Percentiles rank a stretch among this genome's conserved stretches.
These are phyloP conservation scores for Raphanus sativus DNA, from an alignment of 345 rosid species.

Conservation along the genomic window DNA sequence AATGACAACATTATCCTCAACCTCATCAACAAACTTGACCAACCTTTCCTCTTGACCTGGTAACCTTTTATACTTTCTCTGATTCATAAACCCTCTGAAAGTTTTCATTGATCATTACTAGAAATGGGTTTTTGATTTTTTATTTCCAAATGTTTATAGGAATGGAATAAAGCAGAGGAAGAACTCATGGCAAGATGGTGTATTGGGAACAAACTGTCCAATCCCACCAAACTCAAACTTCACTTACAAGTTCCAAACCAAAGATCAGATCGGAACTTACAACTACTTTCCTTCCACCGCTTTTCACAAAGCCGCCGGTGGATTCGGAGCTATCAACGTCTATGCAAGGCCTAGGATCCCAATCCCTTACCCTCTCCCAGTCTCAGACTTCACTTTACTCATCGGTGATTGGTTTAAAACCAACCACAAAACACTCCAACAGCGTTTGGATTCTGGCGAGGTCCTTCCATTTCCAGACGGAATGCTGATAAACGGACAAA, in stretches of 20 bases:
- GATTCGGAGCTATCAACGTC: constrained; percentile 69
- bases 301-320: constrained; percentile 85
- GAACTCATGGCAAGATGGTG: constrained; percentile 93
- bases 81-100: background rate
- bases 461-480: constrained; percentile 69
- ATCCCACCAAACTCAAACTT: constrained; percentile 76
- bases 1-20: constrained; percentile 89
- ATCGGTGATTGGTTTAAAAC: constrained; percentile 86
- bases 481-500: constrained; percentile 63
- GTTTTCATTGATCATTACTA: background rate
- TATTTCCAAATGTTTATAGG: constrained; percentile 39
- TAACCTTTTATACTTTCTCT: constrained; percentile 22
- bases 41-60: constrained; percentile 96
- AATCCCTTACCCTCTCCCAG: constrained; percentile 66
- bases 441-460: constrained; percentile 60
- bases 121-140: background rate
- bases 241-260: constrained; percentile 80
- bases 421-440: constrained; percentile 52
- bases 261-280: constrained; percentile 89
- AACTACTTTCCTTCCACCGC: constrained; percentile 80
- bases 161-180: constrained; percentile 89
- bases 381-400: constrained; percentile 69
- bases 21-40: constrained; percentile 87
- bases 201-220: constrained; percentile 83
- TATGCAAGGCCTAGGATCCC: constrained; percentile 66